Percentiles rank a stretch among this genome's conserved stretches.
These are phyloP conservation scores for Borealophlyctis nickersoniae DNA, from an alignment of 192 early-diverging fungal genomes.

Conservation along the genomic window DNA sequence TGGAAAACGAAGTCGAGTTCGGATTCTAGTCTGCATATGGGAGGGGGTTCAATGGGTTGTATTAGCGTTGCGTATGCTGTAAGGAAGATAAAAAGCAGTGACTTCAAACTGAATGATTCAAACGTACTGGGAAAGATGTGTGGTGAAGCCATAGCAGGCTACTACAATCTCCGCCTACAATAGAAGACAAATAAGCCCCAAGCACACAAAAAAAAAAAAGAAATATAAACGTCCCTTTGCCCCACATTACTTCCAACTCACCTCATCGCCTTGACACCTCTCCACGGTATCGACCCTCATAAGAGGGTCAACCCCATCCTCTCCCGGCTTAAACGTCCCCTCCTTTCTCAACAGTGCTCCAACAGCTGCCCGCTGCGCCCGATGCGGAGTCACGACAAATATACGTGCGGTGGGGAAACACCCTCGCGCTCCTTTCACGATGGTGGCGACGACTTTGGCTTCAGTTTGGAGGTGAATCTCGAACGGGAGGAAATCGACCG, in stretches of 20 bases:
- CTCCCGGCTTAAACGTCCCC: background rate
- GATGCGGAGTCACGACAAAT: slow-evolving; percentile 37
- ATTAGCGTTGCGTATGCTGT: background rate
- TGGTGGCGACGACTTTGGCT: slow-evolving; percentile 9
- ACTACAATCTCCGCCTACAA: slow-evolving; percentile 59
- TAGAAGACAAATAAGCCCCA: background rate
- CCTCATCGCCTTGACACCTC: slow-evolving; percentile 34
- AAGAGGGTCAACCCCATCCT: background rate
- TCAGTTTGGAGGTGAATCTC: slow-evolving; percentile 25
- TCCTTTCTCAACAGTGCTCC: background rate
- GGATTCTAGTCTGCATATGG: slow-evolving; percentile 18
- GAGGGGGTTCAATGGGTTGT: background rate
- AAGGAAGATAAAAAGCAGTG: background rate
- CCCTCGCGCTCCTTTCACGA: slow-evolving; percentile 15
- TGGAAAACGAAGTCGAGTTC: slow-evolving; percentile 36
- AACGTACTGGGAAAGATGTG: slow-evolving; percentile 13
- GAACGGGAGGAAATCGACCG: slow-evolving; percentile 4
- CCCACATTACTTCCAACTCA: background rate
- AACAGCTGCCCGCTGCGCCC: slow-evolving; percentile 26
- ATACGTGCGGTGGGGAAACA: slow-evolving; percentile 5
- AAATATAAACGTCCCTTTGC: background rate
- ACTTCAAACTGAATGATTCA: background rate
- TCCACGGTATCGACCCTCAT: slow-evolving; percentile 39
- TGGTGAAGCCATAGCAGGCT: slow-evolving; percentile 51
- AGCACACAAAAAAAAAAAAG: background rate